phyloP scores from a whole-genome alignment of 2,329 filamentous ascomycete species.

The Pseudohalonectria lignicola region DNA sequence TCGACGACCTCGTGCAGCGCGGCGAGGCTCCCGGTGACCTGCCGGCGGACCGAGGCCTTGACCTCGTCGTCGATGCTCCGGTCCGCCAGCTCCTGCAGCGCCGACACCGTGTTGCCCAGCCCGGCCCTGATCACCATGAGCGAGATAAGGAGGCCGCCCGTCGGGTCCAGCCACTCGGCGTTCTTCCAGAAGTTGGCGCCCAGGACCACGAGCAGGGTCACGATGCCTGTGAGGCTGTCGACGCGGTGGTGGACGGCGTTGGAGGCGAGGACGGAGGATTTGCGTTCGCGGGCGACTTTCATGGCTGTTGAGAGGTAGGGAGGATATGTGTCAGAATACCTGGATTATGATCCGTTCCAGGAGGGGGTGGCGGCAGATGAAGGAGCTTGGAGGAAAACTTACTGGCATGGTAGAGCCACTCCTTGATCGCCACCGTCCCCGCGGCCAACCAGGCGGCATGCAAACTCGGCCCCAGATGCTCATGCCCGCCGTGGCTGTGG shows the following conservation, averaged over 20 bases:
- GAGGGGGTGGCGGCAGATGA: neutral
- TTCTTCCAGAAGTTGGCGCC: conserved; percentile 79
- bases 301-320: conserved; percentile 30
- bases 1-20: conserved; percentile 51
- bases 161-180: conserved; percentile 86
- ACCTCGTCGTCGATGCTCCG: conserved; percentile 79
- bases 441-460: conserved; percentile 92
- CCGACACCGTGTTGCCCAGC: conserved; percentile 70
- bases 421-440: conserved; percentile 84
- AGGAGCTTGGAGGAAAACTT: too few relatives aligned
- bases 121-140: conserved; percentile 88
- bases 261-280: conserved; percentile 89
- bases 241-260: conserved; percentile 96
- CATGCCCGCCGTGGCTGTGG: conserved; percentile 51
- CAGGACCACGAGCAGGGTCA: conserved; percentile 79
- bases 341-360: too few relatives aligned
- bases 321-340: neutral
- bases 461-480: conserved; percentile 68
- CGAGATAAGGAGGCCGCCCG: conserved; percentile 86
- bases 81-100: conserved; percentile 85
- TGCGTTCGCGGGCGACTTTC: conserved; percentile 89
- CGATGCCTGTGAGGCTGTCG: conserved; percentile 89
- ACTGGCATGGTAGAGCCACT: conserved; percentile 96
- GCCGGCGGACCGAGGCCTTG: conserved; percentile 57
- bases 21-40: conserved; percentile 33